Base-by-base conservation (phyloP, 2,329 filamentous ascomycete genomes). In the Dendryphion nanum region DNA sequence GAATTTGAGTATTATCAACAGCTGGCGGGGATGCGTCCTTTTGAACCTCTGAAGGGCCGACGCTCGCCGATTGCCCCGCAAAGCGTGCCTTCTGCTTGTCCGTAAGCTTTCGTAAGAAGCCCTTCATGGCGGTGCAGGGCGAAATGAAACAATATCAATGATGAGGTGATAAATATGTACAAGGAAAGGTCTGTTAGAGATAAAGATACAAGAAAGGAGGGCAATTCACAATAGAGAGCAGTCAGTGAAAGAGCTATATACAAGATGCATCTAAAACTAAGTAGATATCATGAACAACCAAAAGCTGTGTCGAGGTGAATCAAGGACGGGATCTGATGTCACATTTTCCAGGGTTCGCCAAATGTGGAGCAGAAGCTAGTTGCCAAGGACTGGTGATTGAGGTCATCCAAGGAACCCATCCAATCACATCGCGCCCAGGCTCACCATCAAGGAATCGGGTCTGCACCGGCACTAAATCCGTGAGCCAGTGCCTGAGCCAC, bases 51-150 rank as follows among this genome's bases (percentile, higher is more conserved):
- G 29, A 14, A 26, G 23, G 23, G 23, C 23, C 10, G 47, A 18
- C 29, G 20, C 14, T 29, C 33, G 35, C 17, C 41, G 24, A 19
- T 14, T 5, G 7, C 30, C 29, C 17, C 38, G 37, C 28, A 30
- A 24, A 15, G 37, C 19, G 16, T 2, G 5, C 12, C 31, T 20
- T 52, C 49, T 33, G 41, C 47, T 56, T 64, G 38, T 53, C 42
- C 20, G 59, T 28, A 15, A 55, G 48, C 16, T 54, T 57, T 33
- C 36, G 55, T 35, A 64, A 36, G 16, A 55, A 53, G 26, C 50
- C 49, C 47, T 53, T 52, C 35, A 45, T 58, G 18, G 19, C 30
- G 5, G 15, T 20, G 7, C 8, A 30, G 19, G 2, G 23, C 23
- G 10, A n/a, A n/a, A n/a, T n/a, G n/a, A n/a, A n/a, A n/a, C n/a